Evolutionary conservation across 768 basidiomycete species (phyloP), one percentile per base, ranked within the genome.

Genomic region (Rhizopogon vulgaris): DNA sequence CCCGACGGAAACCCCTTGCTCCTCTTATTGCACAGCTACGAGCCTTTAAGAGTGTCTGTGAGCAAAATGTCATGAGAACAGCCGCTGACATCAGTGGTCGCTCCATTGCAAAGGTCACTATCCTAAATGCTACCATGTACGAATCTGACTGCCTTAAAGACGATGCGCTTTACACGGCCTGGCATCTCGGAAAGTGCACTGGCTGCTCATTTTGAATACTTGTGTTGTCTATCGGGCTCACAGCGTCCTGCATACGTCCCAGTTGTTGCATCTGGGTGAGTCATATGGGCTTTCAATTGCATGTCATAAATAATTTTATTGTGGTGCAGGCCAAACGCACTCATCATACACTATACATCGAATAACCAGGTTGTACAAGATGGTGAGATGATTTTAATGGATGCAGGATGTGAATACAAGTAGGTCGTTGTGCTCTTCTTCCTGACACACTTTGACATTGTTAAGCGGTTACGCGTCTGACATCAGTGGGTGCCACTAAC

Each of bases 161-260:
- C 89, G 25, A 96, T 95, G 94, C 77, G 84, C 2, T 90, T 90
- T 59, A 74, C 81, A 1, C 64, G 69, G 38, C 74, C 78, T 18
- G 80, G 78, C 8, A 63, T 78, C 51, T 78, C 79, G 1, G 88
- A 90, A 61, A 71, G 76, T 30, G 72, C 75, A 15, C 68, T 89
- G 7, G 84, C 78, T 0, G 88, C 94, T 4, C 89, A 93, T 63
- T 97, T 98, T 63, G 89, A 95, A 68, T 96, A 96, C 62, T 59
- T 87, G 1, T 94, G 93, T 61, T 78, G 82, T 3, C 73, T 90
- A 39, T 72, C 73, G 14, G 96, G 96, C 18, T 78, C 90, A 11
- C 85, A 92, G 61, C 79, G 94, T 38, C 80, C 84, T 43, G 94
- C 96, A n/a, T 99, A 99, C 64, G 94, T 99, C 1, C 96, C 96